Evolutionary conservation across 2,329 filamentous ascomycete genomes (phyloP).

Genomic region (Lojkania enalia): DNA sequence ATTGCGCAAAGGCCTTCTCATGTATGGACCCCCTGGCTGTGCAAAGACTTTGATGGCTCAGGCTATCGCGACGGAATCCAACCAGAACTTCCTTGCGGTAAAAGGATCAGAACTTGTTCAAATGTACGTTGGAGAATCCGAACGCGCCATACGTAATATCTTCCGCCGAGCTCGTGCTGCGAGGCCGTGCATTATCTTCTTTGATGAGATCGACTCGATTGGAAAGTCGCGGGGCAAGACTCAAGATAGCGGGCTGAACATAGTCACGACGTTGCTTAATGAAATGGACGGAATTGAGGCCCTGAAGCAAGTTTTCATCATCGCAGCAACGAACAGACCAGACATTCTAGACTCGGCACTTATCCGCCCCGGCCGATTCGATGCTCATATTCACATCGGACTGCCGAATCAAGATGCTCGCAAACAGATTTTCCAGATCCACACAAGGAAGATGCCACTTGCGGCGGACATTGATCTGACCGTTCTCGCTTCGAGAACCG

Average conservation of each 20-base stretch:
- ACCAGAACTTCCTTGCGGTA: conserved; percentile 91
- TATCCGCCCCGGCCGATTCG: conserved; percentile 82
- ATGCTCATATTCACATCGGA: conserved; percentile 82
- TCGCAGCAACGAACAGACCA: conserved; percentile 90
- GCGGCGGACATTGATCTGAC: conserved; percentile 66
- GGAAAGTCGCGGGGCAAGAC: conserved; percentile 59
- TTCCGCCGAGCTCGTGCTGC: conserved; percentile 86
- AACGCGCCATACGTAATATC: conserved; percentile 80
- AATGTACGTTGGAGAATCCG: conserved; percentile 96
- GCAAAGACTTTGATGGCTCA: conserved; percentile 93
- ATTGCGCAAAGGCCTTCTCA: conserved; percentile 76
- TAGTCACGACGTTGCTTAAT: conserved; percentile 85
- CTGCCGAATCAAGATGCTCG: conserved; percentile 75
- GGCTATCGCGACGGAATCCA: conserved; percentile 85
- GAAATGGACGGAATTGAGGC: conserved; percentile 96
- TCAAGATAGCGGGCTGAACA: conserved; percentile 68
- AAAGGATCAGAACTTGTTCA: conserved; percentile 92
- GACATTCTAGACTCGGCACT: conserved; percentile 84
- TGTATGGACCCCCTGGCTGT: conserved; percentile 92
- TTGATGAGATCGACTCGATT: conserved; percentile 94
- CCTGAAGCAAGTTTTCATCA: conserved; percentile 78
- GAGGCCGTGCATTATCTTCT: conserved; percentile 91
- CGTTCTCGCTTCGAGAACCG: conserved; percentile 64
- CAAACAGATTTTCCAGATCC: conserved; percentile 73
- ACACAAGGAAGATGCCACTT: conserved; percentile 64